phyloP scores from a whole-genome alignment of 768 basidiomycete species.

The Lentinula aciculospora region DNA sequence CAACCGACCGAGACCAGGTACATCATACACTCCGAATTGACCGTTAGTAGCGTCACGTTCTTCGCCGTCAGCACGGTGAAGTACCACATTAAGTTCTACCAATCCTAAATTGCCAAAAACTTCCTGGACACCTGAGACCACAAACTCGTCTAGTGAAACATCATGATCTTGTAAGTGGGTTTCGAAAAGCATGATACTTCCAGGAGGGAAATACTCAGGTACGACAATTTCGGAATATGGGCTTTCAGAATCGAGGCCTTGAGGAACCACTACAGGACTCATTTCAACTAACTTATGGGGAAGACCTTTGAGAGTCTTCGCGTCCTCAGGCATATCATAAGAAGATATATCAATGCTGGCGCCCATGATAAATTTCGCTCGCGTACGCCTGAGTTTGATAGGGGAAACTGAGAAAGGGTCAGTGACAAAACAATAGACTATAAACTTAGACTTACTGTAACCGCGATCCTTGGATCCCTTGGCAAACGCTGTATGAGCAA shows the following conservation, averaged over 20 bases:
- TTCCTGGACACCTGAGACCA: constrained; percentile 61
- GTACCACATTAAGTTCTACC: constrained; percentile 81
- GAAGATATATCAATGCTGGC: constrained; percentile 66
- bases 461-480: constrained; percentile 80
- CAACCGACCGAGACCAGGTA: constrained; percentile 70
- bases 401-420: constrained; percentile 58
- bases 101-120: constrained; percentile 72
- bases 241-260: constrained; percentile 60
- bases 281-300: constrained; percentile 65
- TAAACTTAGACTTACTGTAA: constrained; percentile 43
- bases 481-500: constrained; percentile 90
- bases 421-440: background rate
- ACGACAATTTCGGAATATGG: constrained; percentile 75
- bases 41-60: constrained; percentile 86
- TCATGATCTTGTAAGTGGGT: constrained; percentile 79
- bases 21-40: constrained; percentile 74
- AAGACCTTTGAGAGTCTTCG: constrained; percentile 61
- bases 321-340: constrained; percentile 46
- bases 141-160: constrained; percentile 64
- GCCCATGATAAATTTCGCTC: constrained; percentile 77
- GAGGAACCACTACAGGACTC: constrained; percentile 47
- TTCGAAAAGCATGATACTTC: constrained; percentile 89
- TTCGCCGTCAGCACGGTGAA: constrained; percentile 88
- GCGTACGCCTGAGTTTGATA: constrained; percentile 76
- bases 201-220: constrained; percentile 91